A percentile compares a stretch with the other conserved stretches of the same genome.
These are phyloP conservation scores for Xylaria sp. DNA, from an alignment of 2,329 filamentous ascomycete species.

Conservation along the genomic window DNA sequence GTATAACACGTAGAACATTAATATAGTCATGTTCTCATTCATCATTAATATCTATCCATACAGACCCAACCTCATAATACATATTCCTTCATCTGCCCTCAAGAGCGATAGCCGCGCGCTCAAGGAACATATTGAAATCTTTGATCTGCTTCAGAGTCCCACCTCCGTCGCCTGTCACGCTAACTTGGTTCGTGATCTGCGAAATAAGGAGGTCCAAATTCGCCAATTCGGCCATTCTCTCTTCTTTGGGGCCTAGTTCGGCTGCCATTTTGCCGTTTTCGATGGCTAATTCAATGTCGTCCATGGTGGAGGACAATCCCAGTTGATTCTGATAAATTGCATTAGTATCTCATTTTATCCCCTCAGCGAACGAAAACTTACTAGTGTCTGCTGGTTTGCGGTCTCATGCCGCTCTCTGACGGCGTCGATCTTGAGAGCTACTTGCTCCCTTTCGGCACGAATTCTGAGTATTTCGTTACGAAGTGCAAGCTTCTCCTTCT, in stretches of 20 bases:
- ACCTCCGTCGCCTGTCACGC: slow-evolving; percentile 60
- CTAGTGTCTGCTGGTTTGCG: slow-evolving; percentile 63
- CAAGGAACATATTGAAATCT: slow-evolving; percentile 72
- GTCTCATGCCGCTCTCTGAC: slow-evolving; percentile 69
- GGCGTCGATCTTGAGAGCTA: slow-evolving; percentile 71
- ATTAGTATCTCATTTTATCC: slow-evolving; percentile 14
- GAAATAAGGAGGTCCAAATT: slow-evolving; percentile 69
- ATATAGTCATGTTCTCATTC: slow-evolving; percentile 30
- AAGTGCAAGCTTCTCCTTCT: slow-evolving; percentile 66
- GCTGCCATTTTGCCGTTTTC: slow-evolving; percentile 62
- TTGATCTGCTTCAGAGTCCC: slow-evolving; percentile 67
- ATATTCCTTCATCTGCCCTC: slow-evolving; percentile 54
- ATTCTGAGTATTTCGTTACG: slow-evolving; percentile 70
- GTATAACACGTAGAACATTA: background rate
- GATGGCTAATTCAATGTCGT: slow-evolving; percentile 70
- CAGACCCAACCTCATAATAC: background rate
- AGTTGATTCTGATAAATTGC: slow-evolving; percentile 56
- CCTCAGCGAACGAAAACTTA: slow-evolving; percentile 48
- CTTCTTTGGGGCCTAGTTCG: slow-evolving; percentile 57
- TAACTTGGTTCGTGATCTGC: slow-evolving; percentile 65
- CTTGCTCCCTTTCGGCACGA: slow-evolving; percentile 69
- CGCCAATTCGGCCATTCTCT: slow-evolving; percentile 62
- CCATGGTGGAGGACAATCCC: slow-evolving; percentile 67
- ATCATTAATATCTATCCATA: slow-evolving; percentile 12
- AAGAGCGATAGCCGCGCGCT: slow-evolving; percentile 67